phyloP scores from a whole-genome alignment of 164 flowering plant species.

The Aristolochia californica region DNA sequence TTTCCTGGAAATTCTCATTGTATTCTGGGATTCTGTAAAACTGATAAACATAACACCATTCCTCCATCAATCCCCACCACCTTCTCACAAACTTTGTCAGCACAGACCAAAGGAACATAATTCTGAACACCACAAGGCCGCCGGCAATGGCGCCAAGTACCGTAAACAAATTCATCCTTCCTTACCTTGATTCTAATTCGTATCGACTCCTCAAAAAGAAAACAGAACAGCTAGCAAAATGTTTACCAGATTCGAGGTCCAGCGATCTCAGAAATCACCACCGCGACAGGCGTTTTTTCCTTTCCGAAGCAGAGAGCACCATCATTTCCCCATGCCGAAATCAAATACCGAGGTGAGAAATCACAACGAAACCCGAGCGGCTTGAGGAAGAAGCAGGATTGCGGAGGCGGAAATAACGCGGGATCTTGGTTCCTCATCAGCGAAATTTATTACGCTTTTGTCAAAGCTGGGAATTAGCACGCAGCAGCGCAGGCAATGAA shows the following conservation, averaged over 20 bases:
- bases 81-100: constrained; percentile 9
- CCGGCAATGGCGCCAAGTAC: not conserved
- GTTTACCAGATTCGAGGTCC: too few relatives aligned
- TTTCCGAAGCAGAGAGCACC: not conserved
- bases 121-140: constrained; percentile 2
- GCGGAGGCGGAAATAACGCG: too few relatives aligned
- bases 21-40: constrained; percentile 48
- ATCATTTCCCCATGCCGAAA: not conserved
- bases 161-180: constrained; percentile 4
- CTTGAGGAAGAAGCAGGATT: too few relatives aligned
- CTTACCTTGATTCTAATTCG: not conserved
- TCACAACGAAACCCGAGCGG: too few relatives aligned
- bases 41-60: constrained; percentile 36
- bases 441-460: too few relatives aligned
- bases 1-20: constrained; percentile 45
- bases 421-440: too few relatives aligned
- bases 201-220: not conserved
- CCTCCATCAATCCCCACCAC: constrained; percentile 25
- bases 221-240: not conserved
- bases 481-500: too few relatives aligned
- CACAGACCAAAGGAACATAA: not conserved
- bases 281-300: not conserved
- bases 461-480: too few relatives aligned
- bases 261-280: too few relatives aligned
- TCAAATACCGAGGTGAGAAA: not conserved